Evolutionary conservation across 1,139 yeast species (phyloP).

Genomic region (Yamadazyma atlantica): DNA sequence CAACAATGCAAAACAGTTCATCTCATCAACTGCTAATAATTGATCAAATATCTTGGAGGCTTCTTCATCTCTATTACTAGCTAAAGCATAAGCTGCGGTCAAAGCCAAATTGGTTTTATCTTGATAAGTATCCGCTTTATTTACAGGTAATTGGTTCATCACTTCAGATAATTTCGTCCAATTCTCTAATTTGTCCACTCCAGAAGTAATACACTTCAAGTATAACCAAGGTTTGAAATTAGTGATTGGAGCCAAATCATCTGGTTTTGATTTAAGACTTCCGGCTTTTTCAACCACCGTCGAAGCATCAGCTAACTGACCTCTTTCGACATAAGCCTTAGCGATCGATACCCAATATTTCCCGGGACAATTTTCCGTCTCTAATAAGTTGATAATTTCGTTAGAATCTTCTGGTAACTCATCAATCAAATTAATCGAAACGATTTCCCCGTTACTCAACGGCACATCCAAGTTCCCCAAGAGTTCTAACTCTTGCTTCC

Average conservation of each 20-base stretch:
- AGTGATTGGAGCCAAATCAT: constrained; percentile 55
- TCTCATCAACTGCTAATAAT: constrained; percentile 13
- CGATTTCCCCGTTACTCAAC: constrained; percentile 68
- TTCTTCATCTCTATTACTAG: constrained; percentile 55
- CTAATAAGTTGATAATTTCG: constrained; percentile 74
- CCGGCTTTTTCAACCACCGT: constrained; percentile 53
- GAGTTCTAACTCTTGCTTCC: constrained; percentile 31
- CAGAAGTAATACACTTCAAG: constrained; percentile 34
- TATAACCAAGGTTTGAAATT: constrained; percentile 75
- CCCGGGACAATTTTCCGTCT: constrained; percentile 72
- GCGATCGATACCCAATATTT: constrained; percentile 87
- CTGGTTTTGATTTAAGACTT: constrained; percentile 31
- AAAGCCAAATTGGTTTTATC: constrained; percentile 53
- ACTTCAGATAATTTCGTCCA: constrained; percentile 24
- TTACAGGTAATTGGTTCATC: constrained; percentile 13
- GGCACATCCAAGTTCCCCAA: constrained; percentile 59
- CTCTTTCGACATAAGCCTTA: constrained; percentile 69
- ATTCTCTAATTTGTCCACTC: constrained; percentile 25
- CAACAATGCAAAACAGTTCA: constrained; percentile 73
- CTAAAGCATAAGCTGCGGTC: constrained; percentile 52
- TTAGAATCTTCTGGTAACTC: constrained; percentile 89
- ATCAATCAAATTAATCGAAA: constrained; percentile 60
- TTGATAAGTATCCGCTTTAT: constrained; percentile 15
- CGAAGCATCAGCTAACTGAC: constrained; percentile 60
- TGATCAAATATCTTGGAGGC: constrained; percentile 56